Evolutionary conservation across 495 filamentous ascomycete genomes (phyloP).

Genomic region (Penicillium ucsense): DNA sequence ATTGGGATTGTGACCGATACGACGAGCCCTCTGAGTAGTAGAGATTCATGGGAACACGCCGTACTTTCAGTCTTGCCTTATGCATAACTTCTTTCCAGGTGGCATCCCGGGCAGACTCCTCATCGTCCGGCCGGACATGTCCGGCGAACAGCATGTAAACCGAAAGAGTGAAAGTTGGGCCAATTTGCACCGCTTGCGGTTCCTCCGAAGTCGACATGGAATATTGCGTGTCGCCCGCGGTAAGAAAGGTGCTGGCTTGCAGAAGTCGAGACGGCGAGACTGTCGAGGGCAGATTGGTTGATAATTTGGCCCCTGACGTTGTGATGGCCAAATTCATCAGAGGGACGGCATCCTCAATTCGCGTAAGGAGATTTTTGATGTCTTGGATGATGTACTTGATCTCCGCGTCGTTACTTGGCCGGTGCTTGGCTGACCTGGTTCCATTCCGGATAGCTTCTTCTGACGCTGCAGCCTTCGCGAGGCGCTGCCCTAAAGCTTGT

Average conservation of each 20-base stretch:
- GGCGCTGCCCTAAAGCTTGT: slow-evolving; percentile 66
- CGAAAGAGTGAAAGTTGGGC: slow-evolving; percentile 78
- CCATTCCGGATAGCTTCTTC: slow-evolving; percentile 49
- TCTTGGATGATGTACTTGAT: slow-evolving; percentile 62
- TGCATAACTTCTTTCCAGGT: slow-evolving; percentile 98
- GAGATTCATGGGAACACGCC: slow-evolving; percentile 44
- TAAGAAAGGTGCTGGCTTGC: slow-evolving; percentile 90
- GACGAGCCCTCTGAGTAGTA: slow-evolving; percentile 13
- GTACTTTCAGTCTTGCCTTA: slow-evolving; percentile 77
- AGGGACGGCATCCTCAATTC: slow-evolving; percentile 89
- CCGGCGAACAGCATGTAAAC: slow-evolving; percentile 95
- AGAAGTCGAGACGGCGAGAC: slow-evolving; percentile 86
- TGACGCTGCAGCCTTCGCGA: slow-evolving; percentile 58
- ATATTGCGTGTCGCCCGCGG: slow-evolving; percentile 80
- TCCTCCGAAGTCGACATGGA: slow-evolving; percentile 41
- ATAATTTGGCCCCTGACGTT: slow-evolving; percentile 81
- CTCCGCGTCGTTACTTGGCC: slow-evolving; percentile 44
- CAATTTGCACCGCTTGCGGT: slow-evolving; percentile 62
- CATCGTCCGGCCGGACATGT: slow-evolving; percentile 57
- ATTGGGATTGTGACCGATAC: slow-evolving; percentile 29
- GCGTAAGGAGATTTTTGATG: slow-evolving; percentile 62
- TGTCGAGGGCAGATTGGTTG: slow-evolving; percentile 65
- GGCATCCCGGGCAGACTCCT: slow-evolving; percentile 57
- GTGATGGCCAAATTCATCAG: slow-evolving; percentile 92
- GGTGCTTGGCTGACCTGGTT: slow-evolving; percentile 38